Percentiles rank a stretch among this genome's conserved stretches.
Evolutionary conservation across 2,329 filamentous ascomycete genomes (phyloP).

Genomic region (Fusarium aywerte): DNA sequence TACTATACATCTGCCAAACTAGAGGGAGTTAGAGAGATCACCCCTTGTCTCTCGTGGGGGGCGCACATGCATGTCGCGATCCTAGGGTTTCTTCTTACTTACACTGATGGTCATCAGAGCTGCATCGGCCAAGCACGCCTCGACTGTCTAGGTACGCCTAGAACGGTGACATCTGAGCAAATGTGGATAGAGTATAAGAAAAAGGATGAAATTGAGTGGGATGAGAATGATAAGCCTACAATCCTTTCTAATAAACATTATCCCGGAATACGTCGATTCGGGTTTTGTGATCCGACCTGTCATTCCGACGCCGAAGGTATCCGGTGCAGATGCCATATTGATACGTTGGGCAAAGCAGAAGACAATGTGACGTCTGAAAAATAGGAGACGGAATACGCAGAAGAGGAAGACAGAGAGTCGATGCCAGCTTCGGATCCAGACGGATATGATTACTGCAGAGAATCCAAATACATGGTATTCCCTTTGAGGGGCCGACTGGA

Average conservation of each 20-base stretch:
- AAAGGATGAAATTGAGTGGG: not conserved
- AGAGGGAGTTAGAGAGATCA: not conserved
- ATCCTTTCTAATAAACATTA: too few relatives aligned
- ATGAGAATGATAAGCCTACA: too few relatives aligned
- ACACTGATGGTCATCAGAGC: not conserved
- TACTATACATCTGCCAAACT: not conserved
- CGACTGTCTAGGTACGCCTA: accelerated
- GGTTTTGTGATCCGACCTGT: too few relatives aligned
- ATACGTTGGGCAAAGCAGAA: too few relatives aligned
- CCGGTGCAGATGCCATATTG: too few relatives aligned
- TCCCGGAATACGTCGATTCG: too few relatives aligned
- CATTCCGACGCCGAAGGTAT: too few relatives aligned
- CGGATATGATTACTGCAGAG: not conserved
- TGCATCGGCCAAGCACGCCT: not conserved
- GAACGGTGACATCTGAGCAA: accelerated
- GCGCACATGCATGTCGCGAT: not conserved
- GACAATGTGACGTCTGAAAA: too few relatives aligned
- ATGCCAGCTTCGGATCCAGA: too few relatives aligned
- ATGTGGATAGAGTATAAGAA: not conserved
- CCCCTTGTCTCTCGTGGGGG: not conserved
- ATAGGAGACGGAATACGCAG: too few relatives aligned
- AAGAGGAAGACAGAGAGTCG: too few relatives aligned
- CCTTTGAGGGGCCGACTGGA: not conserved
- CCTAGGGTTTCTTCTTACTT: not conserved
- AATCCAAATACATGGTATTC: not conserved